A percentile compares a stretch with the other conserved stretches of the same genome.
Conservation (phyloP, 495 filamentous ascomycete genomes). For the Lasiosphaeria miniovina region DNA sequence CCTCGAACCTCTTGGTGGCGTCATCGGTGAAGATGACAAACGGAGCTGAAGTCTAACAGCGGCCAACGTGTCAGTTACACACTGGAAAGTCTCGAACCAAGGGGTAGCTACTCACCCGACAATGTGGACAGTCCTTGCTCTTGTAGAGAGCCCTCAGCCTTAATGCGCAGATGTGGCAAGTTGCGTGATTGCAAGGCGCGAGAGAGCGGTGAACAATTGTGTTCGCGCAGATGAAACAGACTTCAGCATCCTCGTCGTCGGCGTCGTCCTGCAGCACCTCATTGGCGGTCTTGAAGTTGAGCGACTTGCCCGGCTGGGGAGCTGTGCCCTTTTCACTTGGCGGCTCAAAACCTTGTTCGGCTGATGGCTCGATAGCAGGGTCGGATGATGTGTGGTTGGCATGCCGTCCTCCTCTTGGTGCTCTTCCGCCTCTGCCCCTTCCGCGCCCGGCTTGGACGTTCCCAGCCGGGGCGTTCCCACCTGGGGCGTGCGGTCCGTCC, state of each 20-base stretch:
- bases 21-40: conserved; percentile 92
- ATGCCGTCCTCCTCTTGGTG: conserved; percentile 1
- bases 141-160: conserved; percentile 91
- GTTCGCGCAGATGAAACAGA: conserved; percentile 97
- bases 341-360: neutral
- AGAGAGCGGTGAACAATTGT: conserved; percentile 78
- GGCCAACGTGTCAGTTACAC: conserved; percentile 8
- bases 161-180: conserved; percentile 92
- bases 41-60: conserved; percentile 63
- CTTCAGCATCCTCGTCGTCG: conserved; percentile 65
- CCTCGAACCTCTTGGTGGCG: conserved; percentile 72
- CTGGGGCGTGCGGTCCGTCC: neutral
- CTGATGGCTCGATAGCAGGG: neutral
- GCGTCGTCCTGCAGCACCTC: conserved; percentile 21
- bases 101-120: conserved; percentile 60
- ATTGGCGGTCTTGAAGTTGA: conserved; percentile 23
- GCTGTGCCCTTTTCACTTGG: conserved; percentile 7
- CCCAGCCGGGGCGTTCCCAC: too few species aligned
- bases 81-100: conserved; percentile 1
- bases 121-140: conserved; percentile 91
- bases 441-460: conserved; percentile 4
- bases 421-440: conserved; percentile 15
- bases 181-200: conserved; percentile 89
- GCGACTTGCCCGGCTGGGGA: conserved; percentile 10
- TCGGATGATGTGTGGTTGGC: conserved; percentile 5